phyloP scores from a whole-genome alignment of 2,329 filamentous ascomycete species.

The Ceratocystis eucalypticola region DNA sequence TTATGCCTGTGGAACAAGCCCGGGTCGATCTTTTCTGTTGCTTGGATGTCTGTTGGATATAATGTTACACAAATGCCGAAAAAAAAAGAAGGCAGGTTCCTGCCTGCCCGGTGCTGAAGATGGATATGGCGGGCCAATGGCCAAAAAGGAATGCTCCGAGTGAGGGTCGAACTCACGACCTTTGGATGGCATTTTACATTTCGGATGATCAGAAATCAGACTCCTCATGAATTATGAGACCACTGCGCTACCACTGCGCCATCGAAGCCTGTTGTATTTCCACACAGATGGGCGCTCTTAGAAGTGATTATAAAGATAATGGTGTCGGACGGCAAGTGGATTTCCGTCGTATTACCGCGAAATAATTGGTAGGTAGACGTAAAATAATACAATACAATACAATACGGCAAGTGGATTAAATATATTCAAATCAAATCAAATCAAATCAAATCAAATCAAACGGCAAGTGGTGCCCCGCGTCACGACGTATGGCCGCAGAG shows the following conservation, averaged over 20 bases:
- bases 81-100: slow-evolving; percentile 7
- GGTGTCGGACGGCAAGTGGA: not conserved
- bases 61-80: not conserved
- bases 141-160: slow-evolving; percentile 17
- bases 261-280: slow-evolving; percentile 19
- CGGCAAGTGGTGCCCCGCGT: not conserved
- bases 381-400: no score
- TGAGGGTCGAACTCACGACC: slow-evolving; percentile 21
- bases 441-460: no score
- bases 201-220: slow-evolving; percentile 11
- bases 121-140: slow-evolving; percentile 15
- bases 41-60: no score
- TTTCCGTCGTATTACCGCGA: no score
- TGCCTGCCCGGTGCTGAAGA: slow-evolving; percentile 11
- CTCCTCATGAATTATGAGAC: slow-evolving; percentile 19
- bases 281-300: no score
- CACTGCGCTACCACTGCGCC: slow-evolving; percentile 19
- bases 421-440: no score
- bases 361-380: no score
- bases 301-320: not conserved
- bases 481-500: no score
- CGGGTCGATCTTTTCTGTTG: no score
- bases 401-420: no score
- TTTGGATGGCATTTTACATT: slow-evolving; percentile 20
- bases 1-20: no score